Evolutionary conservation across 352 stramenopile species (phyloP).

Genomic region (Globisporangium camurandrum): DNA sequence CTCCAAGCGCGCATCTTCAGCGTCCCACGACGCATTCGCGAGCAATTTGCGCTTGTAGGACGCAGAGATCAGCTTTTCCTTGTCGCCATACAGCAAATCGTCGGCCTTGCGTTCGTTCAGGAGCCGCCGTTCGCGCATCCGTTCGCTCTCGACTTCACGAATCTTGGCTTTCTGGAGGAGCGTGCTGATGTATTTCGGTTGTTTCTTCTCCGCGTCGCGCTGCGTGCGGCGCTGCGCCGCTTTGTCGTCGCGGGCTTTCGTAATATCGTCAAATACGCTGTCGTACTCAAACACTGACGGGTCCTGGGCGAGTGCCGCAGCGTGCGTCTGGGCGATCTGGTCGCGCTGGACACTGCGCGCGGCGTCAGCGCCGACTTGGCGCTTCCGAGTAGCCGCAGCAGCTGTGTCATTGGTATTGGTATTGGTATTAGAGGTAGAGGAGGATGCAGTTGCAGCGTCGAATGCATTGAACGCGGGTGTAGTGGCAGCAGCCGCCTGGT

Average conservation of each 20-base stretch:
- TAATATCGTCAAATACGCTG: constrained; percentile 84
- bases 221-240: constrained; percentile 32
- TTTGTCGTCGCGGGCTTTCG: constrained; percentile 30
- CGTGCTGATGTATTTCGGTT: constrained; percentile 86
- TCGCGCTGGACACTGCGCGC: constrained; percentile 41
- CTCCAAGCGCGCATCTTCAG: constrained; percentile 61
- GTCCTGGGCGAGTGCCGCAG: constrained; percentile 64
- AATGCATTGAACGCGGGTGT: constrained; percentile 13
- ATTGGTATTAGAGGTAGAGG: no score
- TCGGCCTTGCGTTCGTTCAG: constrained; percentile 81
- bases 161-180: constrained; percentile 88
- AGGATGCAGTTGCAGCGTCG: background rate
- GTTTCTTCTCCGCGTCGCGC: constrained; percentile 53
- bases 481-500: background rate
- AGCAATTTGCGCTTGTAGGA: constrained; percentile 91
- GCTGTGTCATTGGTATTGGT: background rate
- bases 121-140: constrained; percentile 79
- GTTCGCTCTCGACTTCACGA: constrained; percentile 84
- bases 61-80: constrained; percentile 88
- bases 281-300: constrained; percentile 89
- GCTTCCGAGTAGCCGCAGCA: constrained; percentile 11
- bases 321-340: constrained; percentile 39
- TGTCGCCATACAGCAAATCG: constrained; percentile 76
- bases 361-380: constrained; percentile 36
- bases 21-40: constrained; percentile 86